phyloP scores from a whole-genome alignment of 495 filamentous ascomycete species.

The Cercophora newfieldiana region DNA sequence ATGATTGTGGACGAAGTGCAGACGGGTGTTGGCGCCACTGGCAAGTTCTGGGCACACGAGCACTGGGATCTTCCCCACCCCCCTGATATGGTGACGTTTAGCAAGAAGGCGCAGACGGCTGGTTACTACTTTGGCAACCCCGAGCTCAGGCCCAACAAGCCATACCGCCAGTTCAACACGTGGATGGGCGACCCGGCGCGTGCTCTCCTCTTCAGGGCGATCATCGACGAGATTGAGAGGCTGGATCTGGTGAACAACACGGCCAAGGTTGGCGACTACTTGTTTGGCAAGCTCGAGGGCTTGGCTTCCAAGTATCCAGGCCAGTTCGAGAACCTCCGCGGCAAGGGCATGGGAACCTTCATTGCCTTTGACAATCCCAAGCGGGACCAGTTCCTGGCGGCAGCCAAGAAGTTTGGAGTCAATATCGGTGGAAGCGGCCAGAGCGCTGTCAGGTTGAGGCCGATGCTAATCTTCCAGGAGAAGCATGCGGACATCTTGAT shows the following conservation, averaged over 20 bases:
- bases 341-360: slow-evolving; percentile 94
- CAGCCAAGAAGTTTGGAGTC: slow-evolving; percentile 79
- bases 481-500: slow-evolving; percentile 71
- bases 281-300: slow-evolving; percentile 68
- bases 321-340: slow-evolving; percentile 85
- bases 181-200: slow-evolving; percentile 98
- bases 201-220: slow-evolving; percentile 87
- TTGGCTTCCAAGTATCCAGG: slow-evolving; percentile 75
- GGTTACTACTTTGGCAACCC: slow-evolving; percentile 94
- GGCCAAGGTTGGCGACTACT: slow-evolving; percentile 77
- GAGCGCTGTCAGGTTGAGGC: slow-evolving; percentile 78
- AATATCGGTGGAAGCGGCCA: slow-evolving; percentile 92
- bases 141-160: slow-evolving; percentile 90
- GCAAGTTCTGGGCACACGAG: slow-evolving; percentile 98
- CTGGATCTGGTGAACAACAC: slow-evolving; percentile 80
- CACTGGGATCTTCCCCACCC: slow-evolving; percentile 86
- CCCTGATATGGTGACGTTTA: slow-evolving; percentile 98
- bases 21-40: slow-evolving; percentile 92
- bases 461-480: slow-evolving; percentile 96
- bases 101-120: slow-evolving; percentile 97
- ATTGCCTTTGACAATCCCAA: slow-evolving; percentile 91
- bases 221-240: slow-evolving; percentile 85
- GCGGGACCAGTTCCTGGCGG: slow-evolving; percentile 79
- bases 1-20: slow-evolving; percentile 99
- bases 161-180: slow-evolving; percentile 99